phyloP scores from a whole-genome alignment of 139 green algal genomes.

The Yamagishiella unicocca region DNA sequence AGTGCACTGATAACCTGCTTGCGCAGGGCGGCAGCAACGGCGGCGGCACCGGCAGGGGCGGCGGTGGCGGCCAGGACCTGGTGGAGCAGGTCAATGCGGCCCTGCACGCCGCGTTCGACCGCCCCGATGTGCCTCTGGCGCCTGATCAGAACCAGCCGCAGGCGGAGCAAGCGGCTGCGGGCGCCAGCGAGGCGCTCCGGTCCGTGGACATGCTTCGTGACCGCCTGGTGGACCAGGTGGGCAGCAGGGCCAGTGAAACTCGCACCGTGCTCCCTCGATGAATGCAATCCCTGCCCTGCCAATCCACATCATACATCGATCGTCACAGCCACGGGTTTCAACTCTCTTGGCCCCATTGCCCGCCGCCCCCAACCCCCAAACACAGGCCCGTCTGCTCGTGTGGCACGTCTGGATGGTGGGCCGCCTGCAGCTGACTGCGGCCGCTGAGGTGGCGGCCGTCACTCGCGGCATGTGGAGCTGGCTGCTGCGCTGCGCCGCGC shows the following conservation, averaged over 20 bases:
- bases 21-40: not conserved
- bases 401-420: conserved; percentile 52
- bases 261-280: too few relatives aligned
- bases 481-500: conserved; percentile 6
- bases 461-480: conserved; percentile 46
- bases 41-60: not conserved
- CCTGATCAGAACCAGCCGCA: not conserved
- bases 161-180: not conserved
- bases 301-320: too few relatives aligned
- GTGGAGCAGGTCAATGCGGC: conserved; percentile 41
- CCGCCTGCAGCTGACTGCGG: conserved; percentile 41
- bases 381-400: conserved; percentile 43
- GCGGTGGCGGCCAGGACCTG: conserved; percentile 1
- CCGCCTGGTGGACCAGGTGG: conserved; percentile 41
- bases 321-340: too few relatives aligned
- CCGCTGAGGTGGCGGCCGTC: conserved; percentile 22
- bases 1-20: not conserved
- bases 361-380: not conserved
- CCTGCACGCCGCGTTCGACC: conserved; percentile 49
- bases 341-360: not conserved
- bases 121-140: conserved; percentile 29
- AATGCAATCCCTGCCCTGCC: too few relatives aligned
- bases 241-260: too few relatives aligned
- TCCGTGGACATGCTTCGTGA: conserved; percentile 18
- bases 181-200: not conserved